These are phyloP conservation scores for Didymella exigua DNA, from an alignment of 2,329 filamentous ascomycete species.

Conservation along the genomic window DNA sequence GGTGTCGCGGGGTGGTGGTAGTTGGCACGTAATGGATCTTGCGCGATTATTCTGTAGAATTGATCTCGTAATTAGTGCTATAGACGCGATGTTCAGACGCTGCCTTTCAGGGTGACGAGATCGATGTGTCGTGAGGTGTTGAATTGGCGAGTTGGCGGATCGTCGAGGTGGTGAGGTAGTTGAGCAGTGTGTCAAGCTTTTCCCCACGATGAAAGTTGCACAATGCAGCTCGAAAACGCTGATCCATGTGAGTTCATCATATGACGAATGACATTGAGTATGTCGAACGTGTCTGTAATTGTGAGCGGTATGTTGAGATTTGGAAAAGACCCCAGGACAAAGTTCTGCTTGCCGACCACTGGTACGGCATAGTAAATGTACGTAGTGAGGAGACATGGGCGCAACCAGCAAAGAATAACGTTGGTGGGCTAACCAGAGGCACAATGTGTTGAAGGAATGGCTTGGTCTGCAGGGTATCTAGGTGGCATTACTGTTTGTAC, in stretches of 20 bases:
- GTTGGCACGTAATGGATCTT: too few species aligned
- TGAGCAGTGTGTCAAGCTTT: not conserved
- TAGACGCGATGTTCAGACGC: too few species aligned
- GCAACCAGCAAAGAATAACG: not conserved
- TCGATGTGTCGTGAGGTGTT: too few species aligned
- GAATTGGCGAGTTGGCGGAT: not conserved
- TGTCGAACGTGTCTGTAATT: not conserved
- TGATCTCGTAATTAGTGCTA: too few species aligned
- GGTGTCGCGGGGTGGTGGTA: too few species aligned
- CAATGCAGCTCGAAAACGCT: not conserved
- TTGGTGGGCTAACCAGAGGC: not conserved
- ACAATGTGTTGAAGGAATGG: not conserved
- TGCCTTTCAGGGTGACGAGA: too few species aligned
- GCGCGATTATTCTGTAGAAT: too few species aligned
- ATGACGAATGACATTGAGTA: not conserved
- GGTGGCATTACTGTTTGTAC: slow-evolving; percentile 12
- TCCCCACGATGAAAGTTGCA: not conserved
- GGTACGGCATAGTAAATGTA: not conserved
- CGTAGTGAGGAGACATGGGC: not conserved
- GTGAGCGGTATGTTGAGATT: not conserved
- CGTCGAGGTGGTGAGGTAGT: too few species aligned
- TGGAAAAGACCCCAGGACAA: not conserved
- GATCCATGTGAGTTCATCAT: not conserved
- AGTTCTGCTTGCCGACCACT: not conserved
- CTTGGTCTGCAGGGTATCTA: slow-evolving; percentile 7